Conservation (phyloP, 768 basidiomycete genomes). For the Boletellus ananiceps region DNA sequence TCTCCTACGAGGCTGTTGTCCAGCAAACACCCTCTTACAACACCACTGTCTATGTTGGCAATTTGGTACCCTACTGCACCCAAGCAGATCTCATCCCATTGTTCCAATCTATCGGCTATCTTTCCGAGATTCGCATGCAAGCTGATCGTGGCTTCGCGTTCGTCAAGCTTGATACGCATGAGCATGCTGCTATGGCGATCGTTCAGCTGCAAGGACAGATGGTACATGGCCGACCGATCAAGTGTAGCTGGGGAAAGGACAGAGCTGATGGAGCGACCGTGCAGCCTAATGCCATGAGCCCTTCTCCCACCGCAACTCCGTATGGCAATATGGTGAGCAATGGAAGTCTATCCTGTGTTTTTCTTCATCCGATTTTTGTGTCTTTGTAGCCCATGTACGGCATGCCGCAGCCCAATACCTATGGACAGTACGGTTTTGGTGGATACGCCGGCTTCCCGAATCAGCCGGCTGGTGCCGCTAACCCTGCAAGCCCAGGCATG, state of each 20-base stretch:
- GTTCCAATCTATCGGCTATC: slow-evolving; percentile 98
- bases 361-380: slow-evolving; percentile 2
- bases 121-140: slow-evolving; percentile 99
- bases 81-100: slow-evolving; percentile 97
- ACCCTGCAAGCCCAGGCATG: slow-evolving; percentile 38
- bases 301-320: slow-evolving; percentile 54
- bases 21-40: slow-evolving; percentile 92
- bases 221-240: slow-evolving; percentile 96
- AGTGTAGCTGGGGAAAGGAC: slow-evolving; percentile 99
- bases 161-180: slow-evolving; percentile 97
- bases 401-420: slow-evolving; percentile 77
- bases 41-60: slow-evolving; percentile 96
- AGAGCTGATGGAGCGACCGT: slow-evolving; percentile 67
- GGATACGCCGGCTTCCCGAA: slow-evolving; percentile 69
- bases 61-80: slow-evolving; percentile 94
- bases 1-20: slow-evolving; percentile 91
- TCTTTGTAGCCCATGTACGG: slow-evolving; percentile 75
- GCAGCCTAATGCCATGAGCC: slow-evolving; percentile 51
- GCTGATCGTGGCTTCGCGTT: slow-evolving; percentile 98
- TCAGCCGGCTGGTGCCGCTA: slow-evolving; percentile 49
- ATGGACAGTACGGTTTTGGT: slow-evolving; percentile 71
- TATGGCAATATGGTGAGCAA: slow-evolving; percentile 72
- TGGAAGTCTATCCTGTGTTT: background rate
- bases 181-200: slow-evolving; percentile 97
- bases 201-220: slow-evolving; percentile 95